Base-by-base conservation (phyloP, 1,284 basidiomycete species). In the Ganoderma sinense region DNA sequence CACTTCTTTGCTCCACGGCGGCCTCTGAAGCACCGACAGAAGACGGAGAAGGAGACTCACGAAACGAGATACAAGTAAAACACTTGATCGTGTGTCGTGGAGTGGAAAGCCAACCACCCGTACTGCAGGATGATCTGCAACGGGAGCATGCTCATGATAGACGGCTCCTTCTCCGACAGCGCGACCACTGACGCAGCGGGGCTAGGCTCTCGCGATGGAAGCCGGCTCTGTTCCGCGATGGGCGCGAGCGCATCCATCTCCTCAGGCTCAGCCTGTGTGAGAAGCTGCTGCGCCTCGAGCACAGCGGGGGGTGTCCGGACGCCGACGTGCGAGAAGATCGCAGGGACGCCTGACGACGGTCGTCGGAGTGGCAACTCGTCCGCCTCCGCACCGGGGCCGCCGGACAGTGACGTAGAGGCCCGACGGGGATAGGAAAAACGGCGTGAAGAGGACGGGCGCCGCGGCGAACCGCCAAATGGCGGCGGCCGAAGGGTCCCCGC, bases 21-120 rank as follows among this genome's bases (percentile, higher is more conserved):
- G 29, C 31, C 14, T 18, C 55, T 4, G 55, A 26, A 18, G 40
- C 36, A 18, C 39, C 10, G 18, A n/a, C 18, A 26, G 31, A 58
- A 11, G 33, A 59, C 23, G 29, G 56, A 59, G 33, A 39, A 59
- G 33, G 36, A 39, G 4, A 86, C 91, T 84, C 73, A 94, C 93
- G 92, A 90, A 67, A 94, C 92, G 41, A 94, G 88, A 79, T 95
- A 95, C 2, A 91, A 91, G 80, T 94, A 87, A 81, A 95, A 95
- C 26, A 95, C 82, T 79, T 95, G 94, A 82, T 95, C 93, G 76
- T 95, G 94, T 3, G 92, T 94, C n/a, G 94, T 95, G 48, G 88
- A 88, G 77, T 95, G 93, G 67, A 95, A 80, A 18, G 93, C 93
- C 75, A 95, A 81, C 72, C 93, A 79, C 20, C 93, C 94, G 79